phyloP scores from a whole-genome alignment of 306 rosid genomes.

The Dryas octopetala region DNA sequence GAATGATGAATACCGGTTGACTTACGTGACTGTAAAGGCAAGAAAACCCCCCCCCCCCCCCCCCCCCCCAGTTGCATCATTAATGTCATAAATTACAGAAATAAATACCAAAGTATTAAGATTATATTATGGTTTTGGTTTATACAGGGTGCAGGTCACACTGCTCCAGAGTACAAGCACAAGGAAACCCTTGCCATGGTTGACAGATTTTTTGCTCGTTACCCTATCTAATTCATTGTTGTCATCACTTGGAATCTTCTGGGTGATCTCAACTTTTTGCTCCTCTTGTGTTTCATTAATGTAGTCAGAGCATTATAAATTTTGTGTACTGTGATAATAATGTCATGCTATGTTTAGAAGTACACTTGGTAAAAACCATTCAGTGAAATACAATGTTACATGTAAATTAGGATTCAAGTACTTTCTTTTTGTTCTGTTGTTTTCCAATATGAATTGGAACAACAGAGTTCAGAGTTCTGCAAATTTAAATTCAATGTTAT shows the following conservation, averaged over 20 bases:
- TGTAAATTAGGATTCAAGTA: no score
- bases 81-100: background rate
- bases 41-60: background rate
- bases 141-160: conserved; percentile 33
- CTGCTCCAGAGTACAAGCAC: conserved; percentile 37
- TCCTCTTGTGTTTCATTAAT: background rate
- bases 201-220: conserved; percentile 31
- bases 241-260: background rate
- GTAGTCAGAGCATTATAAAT: background rate
- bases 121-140: background rate
- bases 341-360: background rate
- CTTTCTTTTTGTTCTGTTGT: no score
- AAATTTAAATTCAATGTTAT: no score
- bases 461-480: no score
- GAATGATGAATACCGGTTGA: conserved; percentile 24
- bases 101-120: background rate
- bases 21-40: conserved; percentile 31
- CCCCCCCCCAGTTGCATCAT: background rate
- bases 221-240: conserved; percentile 10
- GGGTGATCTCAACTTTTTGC: background rate
- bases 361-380: no score
- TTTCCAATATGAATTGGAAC: no score
- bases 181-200: conserved; percentile 34
- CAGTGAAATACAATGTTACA: no score
- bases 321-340: conserved; percentile 1